These are phyloP conservation scores for Aphanoascus verrucosus DNA, from an alignment of 2,329 filamentous ascomycete species.

Conservation along the genomic window DNA sequence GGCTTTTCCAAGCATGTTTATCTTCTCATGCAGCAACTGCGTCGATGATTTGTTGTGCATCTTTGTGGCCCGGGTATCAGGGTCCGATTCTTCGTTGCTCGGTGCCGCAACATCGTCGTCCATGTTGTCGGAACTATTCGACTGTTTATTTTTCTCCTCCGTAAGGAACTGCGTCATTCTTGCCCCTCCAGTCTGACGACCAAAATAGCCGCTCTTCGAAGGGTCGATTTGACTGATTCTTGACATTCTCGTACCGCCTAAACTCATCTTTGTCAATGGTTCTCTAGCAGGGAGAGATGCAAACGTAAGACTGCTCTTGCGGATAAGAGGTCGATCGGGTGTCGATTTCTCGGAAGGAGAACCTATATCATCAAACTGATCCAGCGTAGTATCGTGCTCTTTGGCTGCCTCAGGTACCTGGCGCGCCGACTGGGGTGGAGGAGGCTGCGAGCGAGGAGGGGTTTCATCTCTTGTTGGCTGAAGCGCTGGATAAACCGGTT, in stretches of 20 bases:
- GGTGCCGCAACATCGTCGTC: conserved; percentile 47
- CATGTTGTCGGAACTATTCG: conserved; percentile 37
- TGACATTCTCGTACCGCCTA: conserved; percentile 58
- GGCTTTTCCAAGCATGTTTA: conserved; percentile 59
- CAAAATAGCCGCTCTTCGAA: conserved; percentile 57
- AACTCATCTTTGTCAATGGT: conserved; percentile 75
- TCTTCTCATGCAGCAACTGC: conserved; percentile 82
- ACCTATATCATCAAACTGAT: conserved; percentile 36
- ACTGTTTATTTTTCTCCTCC: conserved; percentile 32
- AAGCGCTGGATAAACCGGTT: conserved; percentile 3
- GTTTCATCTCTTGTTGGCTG: not conserved
- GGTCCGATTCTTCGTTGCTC: conserved; percentile 36
- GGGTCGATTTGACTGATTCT: conserved; percentile 69
- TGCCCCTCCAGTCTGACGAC: conserved; percentile 57
- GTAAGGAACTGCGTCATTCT: conserved; percentile 25
- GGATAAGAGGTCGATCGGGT: conserved; percentile 54
- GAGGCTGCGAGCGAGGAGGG: not conserved
- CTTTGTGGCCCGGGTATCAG: conserved; percentile 43
- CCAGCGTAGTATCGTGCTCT: not conserved
- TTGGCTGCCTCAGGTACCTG: not conserved
- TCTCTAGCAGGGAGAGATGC: conserved; percentile 85
- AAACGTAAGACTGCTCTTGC: conserved; percentile 93
- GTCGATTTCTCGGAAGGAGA: conserved; percentile 40
- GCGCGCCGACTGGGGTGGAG: not conserved
- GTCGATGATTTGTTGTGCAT: conserved; percentile 83